Conservation (phyloP, 1,139 yeast species). For the Geotrichum fermentans region DNA sequence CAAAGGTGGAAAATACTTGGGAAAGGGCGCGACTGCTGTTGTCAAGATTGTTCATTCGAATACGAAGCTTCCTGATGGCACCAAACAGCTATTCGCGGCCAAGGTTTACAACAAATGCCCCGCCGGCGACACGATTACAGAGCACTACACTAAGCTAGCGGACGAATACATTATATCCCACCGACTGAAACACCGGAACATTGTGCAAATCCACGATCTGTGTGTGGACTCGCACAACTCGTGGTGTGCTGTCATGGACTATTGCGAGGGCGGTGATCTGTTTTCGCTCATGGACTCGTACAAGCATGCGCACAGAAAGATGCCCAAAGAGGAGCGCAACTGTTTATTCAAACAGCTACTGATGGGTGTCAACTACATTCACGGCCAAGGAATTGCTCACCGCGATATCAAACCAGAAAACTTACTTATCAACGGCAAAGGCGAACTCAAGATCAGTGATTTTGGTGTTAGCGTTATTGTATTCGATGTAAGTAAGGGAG, state of each 20-base stretch:
- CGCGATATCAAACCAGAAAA: constrained; percentile 73
- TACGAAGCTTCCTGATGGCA: constrained; percentile 11
- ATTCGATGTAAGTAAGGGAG: constrained; percentile 17
- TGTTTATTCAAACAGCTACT: constrained; percentile 68
- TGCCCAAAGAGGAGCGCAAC: constrained; percentile 44
- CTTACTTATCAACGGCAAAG: constrained; percentile 59
- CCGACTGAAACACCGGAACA: constrained; percentile 62
- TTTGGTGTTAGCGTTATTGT: constrained; percentile 40
- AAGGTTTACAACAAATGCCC: constrained; percentile 56
- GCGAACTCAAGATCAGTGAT: constrained; percentile 66
- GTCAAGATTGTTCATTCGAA: constrained; percentile 20
- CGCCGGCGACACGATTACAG: constrained; percentile 47
- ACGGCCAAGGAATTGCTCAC: constrained; percentile 66
- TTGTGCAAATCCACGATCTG: constrained; percentile 63
- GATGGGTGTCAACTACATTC: constrained; percentile 66
- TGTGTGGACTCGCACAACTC: constrained; percentile 29
- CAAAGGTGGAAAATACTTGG: constrained; percentile 15
- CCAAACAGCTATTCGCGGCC: constrained; percentile 52
- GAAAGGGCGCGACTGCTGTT: constrained; percentile 21
- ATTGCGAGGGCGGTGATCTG: constrained; percentile 69
- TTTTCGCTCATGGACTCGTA: constrained; percentile 50
- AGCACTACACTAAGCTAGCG: constrained; percentile 63
- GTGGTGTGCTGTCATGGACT: constrained; percentile 74
- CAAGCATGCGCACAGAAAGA: constrained; percentile 27
- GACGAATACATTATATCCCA: constrained; percentile 76